Evolutionary conservation across 225 moss, liverwort and hornwort species (phyloP), one percentile per base, ranked within the genome.

Genomic region (Pseudoscleropodium purum): DNA sequence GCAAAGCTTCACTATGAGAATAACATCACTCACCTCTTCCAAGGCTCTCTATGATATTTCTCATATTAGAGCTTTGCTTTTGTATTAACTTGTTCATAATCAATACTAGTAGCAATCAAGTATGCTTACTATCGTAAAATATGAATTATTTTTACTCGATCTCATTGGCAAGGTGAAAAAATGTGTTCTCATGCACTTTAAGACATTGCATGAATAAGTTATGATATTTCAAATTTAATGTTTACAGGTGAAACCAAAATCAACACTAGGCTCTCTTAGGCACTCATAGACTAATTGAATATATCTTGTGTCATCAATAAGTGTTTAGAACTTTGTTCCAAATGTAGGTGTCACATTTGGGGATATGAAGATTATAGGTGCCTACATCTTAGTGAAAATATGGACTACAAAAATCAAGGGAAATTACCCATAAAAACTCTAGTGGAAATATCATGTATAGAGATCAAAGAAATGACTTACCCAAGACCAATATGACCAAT

Each of bases 321-420:
- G 12, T 31, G 10, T 11, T 0, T 0, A 47, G 47, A 47, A 47
- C 17, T 73, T 30, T 30, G 11, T 30, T 30, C 17, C 18, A 47
- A 74, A 74, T 47, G 18, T 45, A 74, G 16, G 16, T 72, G 72
- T 41, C 0, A 0, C 18, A 74, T 74, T 45, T 17, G 4, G 45
- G 30, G 2, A 29, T 16, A 30, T 45, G 4, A 74, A 29, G 29
- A 74, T 74, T 29, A 45, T 30, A 0, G 18, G 19, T 49, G 49
- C 7, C 18, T 1, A 31, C 18, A 31, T 4, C 4, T 49, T 18
- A 49, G 7, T 49, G 7, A 12, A 49, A 75, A 31, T 2, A 31
- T 31, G 18, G 19, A 18, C 0, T 19, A 0, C 18, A 0, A 0
- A 75, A 75, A 31, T 47, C 0, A 47, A 0, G 1, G 1, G 0